Conservation (phyloP, 225 moss, liverwort and hornwort genomes). For the Pseudisothecium myosuroides region DNA sequence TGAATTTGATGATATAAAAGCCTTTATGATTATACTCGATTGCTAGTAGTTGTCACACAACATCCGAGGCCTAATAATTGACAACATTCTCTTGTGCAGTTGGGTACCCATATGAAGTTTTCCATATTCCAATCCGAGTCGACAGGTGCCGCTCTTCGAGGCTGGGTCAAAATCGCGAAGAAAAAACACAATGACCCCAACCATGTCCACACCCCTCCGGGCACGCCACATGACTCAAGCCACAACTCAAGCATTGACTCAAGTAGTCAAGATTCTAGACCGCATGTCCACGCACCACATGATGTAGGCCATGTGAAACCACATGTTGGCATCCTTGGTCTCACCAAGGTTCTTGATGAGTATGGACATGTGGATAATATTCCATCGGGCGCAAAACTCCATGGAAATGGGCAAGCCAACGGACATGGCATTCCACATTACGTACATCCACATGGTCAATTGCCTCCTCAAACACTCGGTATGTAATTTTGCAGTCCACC, state of each 20-base stretch:
- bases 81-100: not conserved
- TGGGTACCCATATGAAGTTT: constrained; percentile 50
- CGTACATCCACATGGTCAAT: too few relatives aligned
- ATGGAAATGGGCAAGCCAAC: too few relatives aligned
- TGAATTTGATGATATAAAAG: not conserved
- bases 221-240: not conserved
- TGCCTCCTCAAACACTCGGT: too few relatives aligned
- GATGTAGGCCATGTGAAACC: not conserved
- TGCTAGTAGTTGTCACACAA: not conserved
- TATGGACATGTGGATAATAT: not conserved
- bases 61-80: not conserved
- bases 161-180: constrained; percentile 39
- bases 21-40: not conserved
- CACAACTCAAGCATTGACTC: not conserved
- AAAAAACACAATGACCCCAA: constrained; percentile 4
- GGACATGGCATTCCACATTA: too few relatives aligned
- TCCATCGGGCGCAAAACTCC: too few relatives aligned
- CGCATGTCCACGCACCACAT: not conserved
- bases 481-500: too few relatives aligned
- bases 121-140: constrained; percentile 27
- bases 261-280: not conserved
- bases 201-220: not conserved
- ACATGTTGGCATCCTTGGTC: not conserved
- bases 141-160: not conserved
- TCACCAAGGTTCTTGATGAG: constrained; percentile 6